Evolutionary conservation across 768 basidiomycete genomes (phyloP).

Genomic region (Rhodotorula paludigena): DNA sequence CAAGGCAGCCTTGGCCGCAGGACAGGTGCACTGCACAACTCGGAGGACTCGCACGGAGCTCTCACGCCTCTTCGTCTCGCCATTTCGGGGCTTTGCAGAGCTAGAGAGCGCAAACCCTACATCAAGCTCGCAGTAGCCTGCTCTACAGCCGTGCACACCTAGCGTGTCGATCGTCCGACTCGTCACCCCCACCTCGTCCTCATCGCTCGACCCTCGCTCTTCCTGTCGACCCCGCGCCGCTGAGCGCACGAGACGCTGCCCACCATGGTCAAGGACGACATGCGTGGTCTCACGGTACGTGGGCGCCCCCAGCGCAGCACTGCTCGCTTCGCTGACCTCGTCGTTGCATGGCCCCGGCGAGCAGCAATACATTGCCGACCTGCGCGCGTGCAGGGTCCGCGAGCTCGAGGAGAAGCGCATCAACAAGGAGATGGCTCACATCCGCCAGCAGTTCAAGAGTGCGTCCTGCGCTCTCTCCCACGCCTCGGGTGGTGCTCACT

Average conservation of each 20-base stretch:
- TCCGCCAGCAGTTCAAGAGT: constrained; percentile 98
- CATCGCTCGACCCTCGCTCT: background rate
- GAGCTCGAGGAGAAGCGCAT: constrained; percentile 98
- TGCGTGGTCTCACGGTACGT: constrained; percentile 37
- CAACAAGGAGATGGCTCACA: constrained; percentile 99
- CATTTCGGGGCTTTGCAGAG: too few relatives aligned
- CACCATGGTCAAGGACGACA: constrained; percentile 37
- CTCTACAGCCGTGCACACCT: too few relatives aligned
- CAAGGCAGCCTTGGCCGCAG: too few relatives aligned
- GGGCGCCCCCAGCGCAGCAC: background rate
- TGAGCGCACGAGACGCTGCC: background rate
- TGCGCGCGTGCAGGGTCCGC: constrained; percentile 89
- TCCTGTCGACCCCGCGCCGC: background rate
- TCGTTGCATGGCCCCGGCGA: background rate
- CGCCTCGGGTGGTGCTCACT: background rate
- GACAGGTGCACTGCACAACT: too few relatives aligned
- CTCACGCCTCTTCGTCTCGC: too few relatives aligned
- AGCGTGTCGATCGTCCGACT: too few relatives aligned
- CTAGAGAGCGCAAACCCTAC: too few relatives aligned
- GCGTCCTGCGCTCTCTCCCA: background rate
- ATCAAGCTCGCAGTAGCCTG: too few relatives aligned
- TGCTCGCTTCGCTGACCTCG: background rate
- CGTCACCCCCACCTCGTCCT: too few relatives aligned
- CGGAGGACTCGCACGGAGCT: too few relatives aligned
- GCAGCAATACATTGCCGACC: constrained; percentile 77